Base-by-base conservation (phyloP, 805 yeast species). In the Debaryomyces prosopidis region DNA sequence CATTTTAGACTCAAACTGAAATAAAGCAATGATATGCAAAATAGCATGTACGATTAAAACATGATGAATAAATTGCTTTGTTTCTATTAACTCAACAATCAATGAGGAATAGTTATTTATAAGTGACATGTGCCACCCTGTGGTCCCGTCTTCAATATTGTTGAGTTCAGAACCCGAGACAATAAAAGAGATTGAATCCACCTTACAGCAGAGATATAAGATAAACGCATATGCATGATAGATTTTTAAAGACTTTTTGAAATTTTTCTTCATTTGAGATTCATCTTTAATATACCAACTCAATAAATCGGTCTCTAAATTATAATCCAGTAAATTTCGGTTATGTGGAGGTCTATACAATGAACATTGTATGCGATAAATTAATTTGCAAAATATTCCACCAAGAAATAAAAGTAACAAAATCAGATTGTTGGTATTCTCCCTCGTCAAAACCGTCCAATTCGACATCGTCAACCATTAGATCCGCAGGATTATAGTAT, bases 291-390 rank as follows among this genome's bases (percentile, higher is more conserved):
- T 33, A 17, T 38, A 14, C 44, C 54, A 44, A 4, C 44, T 23
- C 15, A 53, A n/a, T 4, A 63, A 42, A 20, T 61, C 65, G 9
- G 46, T 45, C 38, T 60, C 62, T 14, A 63, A 39, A 16, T 47
- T 48, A 33, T 44, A 39, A 38, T 54, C 55, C 30, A 52, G 54
- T 6, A 51, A 48, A 5, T 55, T 53, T 31, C 66, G 45, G 30
- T 57, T 60, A 16, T 56, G 55, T 2, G 63, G 65, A 4, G 66
- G 66, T n/a, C 66, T 45, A 46, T 62, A 63, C 9, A 51, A 49
- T 17, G 50, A 47, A 11, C 44, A 45, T 16, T 58, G 43, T 1
- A 62, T 49, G n/a, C 67, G 47, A 32, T 63, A 66, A 5, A 61
- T 41, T 4, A 62, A 46, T 17, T 49, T 48, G 42, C 61, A 54